Evolutionary conservation across 148 eudicot species (phyloP).

Genomic region (Rhododendron ovatum): DNA sequence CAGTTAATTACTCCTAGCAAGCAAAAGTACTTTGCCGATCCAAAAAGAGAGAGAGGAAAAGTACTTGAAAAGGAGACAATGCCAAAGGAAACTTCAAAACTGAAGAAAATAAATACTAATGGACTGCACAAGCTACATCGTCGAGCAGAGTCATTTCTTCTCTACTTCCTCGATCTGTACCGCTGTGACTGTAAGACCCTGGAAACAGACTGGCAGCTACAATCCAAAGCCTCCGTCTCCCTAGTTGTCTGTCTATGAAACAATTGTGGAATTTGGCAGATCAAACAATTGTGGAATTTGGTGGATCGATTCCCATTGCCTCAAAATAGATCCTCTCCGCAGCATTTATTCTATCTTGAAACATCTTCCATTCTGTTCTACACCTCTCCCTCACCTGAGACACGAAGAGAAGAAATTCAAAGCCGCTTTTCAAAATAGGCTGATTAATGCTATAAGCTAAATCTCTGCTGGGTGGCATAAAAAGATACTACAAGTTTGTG

Average conservation of each 20-base stretch:
- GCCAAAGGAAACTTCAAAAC: not conserved
- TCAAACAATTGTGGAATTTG: conserved; percentile 20
- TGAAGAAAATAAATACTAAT: not conserved
- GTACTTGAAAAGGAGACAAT: not conserved
- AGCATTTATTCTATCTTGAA: conserved; percentile 28
- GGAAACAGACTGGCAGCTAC: not conserved
- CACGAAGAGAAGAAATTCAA: not conserved
- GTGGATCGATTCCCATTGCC: conserved; percentile 32
- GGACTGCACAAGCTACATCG: not conserved
- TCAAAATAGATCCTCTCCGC: conserved; percentile 45
- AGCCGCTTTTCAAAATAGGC: not conserved
- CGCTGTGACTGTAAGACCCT: not conserved
- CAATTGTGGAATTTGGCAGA: not conserved
- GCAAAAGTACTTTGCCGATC: not conserved
- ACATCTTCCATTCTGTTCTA: conserved; percentile 48
- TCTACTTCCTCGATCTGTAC: not conserved
- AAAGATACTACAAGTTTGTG: not conserved
- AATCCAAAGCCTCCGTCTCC: not conserved
- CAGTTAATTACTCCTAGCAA: not conserved
- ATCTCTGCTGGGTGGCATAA: not conserved
- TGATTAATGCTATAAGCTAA: not conserved
- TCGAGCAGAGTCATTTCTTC: not conserved
- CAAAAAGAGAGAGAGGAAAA: not conserved
- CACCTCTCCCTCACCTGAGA: conserved; percentile 49
- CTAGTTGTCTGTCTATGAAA: not conserved